A percentile compares a stretch with the other conserved stretches of the same genome.
phyloP scores from a whole-genome alignment of 768 basidiomycete genomes.

The Suillus fuscotomentosus region DNA sequence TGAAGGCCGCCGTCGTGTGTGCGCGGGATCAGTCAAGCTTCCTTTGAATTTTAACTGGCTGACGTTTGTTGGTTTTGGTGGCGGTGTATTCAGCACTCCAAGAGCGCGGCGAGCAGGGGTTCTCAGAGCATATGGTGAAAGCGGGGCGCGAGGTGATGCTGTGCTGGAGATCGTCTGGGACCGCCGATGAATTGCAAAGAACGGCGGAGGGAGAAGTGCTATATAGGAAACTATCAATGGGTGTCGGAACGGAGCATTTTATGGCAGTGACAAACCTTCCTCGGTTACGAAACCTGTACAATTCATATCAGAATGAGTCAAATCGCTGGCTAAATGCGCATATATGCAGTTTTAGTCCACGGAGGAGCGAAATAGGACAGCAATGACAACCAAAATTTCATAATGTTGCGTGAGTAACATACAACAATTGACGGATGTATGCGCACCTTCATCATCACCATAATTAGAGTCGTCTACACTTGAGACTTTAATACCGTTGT shows the following conservation, averaged over 20 bases:
- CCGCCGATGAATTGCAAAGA: conserved; percentile 52
- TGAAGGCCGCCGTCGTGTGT: conserved; percentile 38
- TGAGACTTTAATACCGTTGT: conserved; percentile 69
- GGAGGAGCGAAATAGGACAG: conserved; percentile 3
- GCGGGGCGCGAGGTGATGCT: conserved; percentile 33
- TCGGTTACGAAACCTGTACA: conserved; percentile 46
- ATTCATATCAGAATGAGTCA: conserved; percentile 47
- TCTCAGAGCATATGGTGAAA: conserved; percentile 25
- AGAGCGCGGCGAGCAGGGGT: conserved; percentile 36
- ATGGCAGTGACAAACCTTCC: conserved; percentile 41
- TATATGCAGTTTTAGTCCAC: conserved; percentile 25
- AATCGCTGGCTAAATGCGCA: conserved; percentile 53
- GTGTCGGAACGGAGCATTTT: conserved; percentile 14
- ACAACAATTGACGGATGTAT: conserved; percentile 15
- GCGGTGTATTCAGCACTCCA: conserved; percentile 52
- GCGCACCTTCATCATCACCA: conserved; percentile 50
- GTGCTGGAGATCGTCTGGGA: conserved; percentile 58
- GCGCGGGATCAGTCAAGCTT: conserved; percentile 70
- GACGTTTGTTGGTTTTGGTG: conserved; percentile 57
- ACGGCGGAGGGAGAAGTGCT: conserved; percentile 61
- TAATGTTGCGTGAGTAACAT: conserved; percentile 16
- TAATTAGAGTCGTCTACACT: conserved; percentile 36
- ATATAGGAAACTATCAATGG: conserved; percentile 17
- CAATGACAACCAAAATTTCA: conserved; percentile 10
- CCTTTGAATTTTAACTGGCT: conserved; percentile 65